Evolutionary conservation across 768 basidiomycete species (phyloP).

Genomic region (Lactifluus piperatus): DNA sequence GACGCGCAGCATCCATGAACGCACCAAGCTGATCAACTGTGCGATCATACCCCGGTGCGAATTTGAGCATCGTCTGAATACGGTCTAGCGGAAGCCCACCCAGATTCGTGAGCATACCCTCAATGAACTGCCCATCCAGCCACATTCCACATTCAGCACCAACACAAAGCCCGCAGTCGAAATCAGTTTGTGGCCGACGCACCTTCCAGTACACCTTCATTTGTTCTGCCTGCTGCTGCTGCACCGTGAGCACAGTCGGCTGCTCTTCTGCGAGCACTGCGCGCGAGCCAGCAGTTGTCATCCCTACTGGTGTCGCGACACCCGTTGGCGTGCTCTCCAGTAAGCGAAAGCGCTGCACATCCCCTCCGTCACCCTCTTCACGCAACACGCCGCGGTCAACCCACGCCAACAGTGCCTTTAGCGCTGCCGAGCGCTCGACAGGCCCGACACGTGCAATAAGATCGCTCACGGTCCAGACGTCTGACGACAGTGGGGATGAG

Average conservation of each 20-base stretch:
- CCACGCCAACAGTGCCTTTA: constrained; percentile 80
- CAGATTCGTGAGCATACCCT: constrained; percentile 87
- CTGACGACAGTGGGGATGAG: constrained; percentile 30
- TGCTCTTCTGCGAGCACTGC: constrained; percentile 34
- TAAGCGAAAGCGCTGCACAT: constrained; percentile 40
- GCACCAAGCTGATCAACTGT: constrained; percentile 66
- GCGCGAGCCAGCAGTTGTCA: constrained; percentile 8
- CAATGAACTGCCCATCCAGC: constrained; percentile 49
- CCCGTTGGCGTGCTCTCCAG: constrained; percentile 53
- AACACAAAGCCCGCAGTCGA: neutral
- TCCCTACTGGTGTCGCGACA: neutral
- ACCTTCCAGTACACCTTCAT: constrained; percentile 90
- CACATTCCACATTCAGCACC: constrained; percentile 2
- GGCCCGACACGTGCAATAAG: constrained; percentile 55
- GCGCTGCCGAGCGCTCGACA: constrained; percentile 51
- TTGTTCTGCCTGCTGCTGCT: constrained; percentile 77
- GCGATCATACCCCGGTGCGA: constrained; percentile 76
- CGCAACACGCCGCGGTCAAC: constrained; percentile 72
- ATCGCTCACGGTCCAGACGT: constrained; percentile 62
- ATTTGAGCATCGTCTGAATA: constrained; percentile 84
- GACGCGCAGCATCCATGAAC: constrained; percentile 75
- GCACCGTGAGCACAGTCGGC: constrained; percentile 43
- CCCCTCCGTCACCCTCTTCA: constrained; percentile 43
- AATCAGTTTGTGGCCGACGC: constrained; percentile 21
- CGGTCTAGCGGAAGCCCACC: constrained; percentile 65